Evolutionary conservation across 2,329 filamentous ascomycete species (phyloP).

Genomic region (Fusarium pininemorale): DNA sequence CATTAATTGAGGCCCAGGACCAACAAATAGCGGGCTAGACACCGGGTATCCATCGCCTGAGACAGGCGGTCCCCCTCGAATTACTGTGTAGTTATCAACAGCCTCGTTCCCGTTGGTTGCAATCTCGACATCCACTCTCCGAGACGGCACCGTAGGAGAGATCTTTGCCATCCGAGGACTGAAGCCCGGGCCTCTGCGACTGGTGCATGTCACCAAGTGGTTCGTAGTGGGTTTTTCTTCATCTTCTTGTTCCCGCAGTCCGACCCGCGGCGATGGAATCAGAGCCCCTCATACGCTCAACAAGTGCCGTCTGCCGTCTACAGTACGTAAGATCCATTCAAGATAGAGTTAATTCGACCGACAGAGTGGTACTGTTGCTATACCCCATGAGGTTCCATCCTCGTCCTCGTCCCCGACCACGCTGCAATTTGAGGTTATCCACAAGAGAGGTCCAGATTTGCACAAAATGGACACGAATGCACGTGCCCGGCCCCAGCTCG

Average conservation of each 20-base stretch:
- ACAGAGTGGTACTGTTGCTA: slow-evolving; percentile 14
- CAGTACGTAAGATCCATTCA: slow-evolving; percentile 15
- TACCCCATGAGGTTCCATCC: slow-evolving; percentile 12
- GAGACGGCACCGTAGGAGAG: slow-evolving; percentile 12
- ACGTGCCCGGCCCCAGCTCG: slow-evolving; percentile 27
- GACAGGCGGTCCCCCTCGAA: slow-evolving; percentile 33
- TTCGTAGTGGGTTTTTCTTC: slow-evolving; percentile 31
- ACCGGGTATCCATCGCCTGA: slow-evolving; percentile 24
- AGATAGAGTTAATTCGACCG: slow-evolving; percentile 11
- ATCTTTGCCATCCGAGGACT: slow-evolving; percentile 30
- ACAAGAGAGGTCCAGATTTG: slow-evolving; percentile 16
- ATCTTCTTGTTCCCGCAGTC: slow-evolving; percentile 26
- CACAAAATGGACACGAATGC: slow-evolving; percentile 42
- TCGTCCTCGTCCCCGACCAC: slow-evolving; percentile 42
- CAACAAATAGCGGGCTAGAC: slow-evolving; percentile 9
- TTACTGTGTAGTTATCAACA: slow-evolving; percentile 36
- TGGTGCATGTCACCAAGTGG: slow-evolving; percentile 37
- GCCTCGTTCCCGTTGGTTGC: slow-evolving; percentile 30
- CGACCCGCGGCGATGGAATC: slow-evolving; percentile 37
- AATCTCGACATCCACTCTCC: slow-evolving; percentile 13
- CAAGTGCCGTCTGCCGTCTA: slow-evolving; percentile 18
- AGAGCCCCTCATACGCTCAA: slow-evolving; percentile 28
- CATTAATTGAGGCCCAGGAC: slow-evolving; percentile 31
- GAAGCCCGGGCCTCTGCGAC: slow-evolving; percentile 20
- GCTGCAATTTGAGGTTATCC: slow-evolving; percentile 35